These are phyloP conservation scores for Myxozyma monticola DNA, from an alignment of 805 yeast species.

Conservation along the genomic window DNA sequence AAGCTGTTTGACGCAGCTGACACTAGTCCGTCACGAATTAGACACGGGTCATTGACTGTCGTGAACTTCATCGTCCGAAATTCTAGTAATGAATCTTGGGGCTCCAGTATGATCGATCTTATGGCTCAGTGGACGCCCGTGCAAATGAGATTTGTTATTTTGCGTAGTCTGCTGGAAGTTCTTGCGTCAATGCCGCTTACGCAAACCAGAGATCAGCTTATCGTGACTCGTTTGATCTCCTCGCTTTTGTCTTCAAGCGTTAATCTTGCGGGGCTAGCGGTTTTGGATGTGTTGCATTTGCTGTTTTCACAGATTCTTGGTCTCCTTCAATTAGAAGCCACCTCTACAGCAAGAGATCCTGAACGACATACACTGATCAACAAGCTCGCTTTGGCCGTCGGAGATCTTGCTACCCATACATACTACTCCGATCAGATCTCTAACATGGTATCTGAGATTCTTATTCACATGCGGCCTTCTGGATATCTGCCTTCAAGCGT, in stretches of 20 bases:
- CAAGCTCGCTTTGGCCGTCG: constrained; percentile 58
- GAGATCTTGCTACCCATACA: constrained; percentile 70
- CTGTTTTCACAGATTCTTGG: constrained; percentile 31
- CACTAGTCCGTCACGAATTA: constrained; percentile 52
- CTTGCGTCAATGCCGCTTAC: constrained; percentile 23
- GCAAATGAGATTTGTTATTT: constrained; percentile 66
- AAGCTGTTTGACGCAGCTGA: constrained; percentile 60
- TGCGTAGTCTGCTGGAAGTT: constrained; percentile 42
- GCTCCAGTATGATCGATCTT: constrained; percentile 56
- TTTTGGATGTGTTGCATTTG: constrained; percentile 57
- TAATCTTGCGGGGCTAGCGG: constrained; percentile 83
- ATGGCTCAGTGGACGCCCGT: constrained; percentile 79
- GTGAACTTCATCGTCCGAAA: constrained; percentile 46
- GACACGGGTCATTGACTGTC: constrained; percentile 55
- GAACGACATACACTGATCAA: constrained; percentile 38
- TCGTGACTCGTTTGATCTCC: constrained; percentile 49
- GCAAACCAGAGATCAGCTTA: constrained; percentile 39
- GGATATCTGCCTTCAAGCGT: neutral
- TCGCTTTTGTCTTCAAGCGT: constrained; percentile 73
- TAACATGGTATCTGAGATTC: constrained; percentile 73
- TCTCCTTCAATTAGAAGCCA: constrained; percentile 41
- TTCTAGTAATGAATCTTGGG: constrained; percentile 48
- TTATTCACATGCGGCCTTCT: constrained; percentile 34
- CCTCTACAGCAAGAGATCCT: constrained; percentile 1
- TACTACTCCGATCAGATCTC: constrained; percentile 85